A percentile compares a stretch with the other conserved stretches of the same genome.
phyloP scores from a whole-genome alignment of 306 rosid genomes.

The Rubus parviflorus region DNA sequence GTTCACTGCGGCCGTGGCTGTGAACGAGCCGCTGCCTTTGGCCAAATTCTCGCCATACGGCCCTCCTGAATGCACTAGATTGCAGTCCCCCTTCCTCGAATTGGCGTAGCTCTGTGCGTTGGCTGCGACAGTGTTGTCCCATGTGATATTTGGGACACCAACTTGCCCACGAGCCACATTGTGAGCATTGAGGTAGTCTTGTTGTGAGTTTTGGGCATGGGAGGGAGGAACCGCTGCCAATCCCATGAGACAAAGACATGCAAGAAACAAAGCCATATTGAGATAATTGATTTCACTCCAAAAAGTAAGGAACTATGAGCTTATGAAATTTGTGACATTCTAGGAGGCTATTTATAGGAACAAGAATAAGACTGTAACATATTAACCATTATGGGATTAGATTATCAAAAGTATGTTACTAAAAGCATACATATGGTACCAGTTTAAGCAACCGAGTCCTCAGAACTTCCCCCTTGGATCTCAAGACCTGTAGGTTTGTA shows the following conservation, averaged over 20 bases:
- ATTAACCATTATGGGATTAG: not conserved
- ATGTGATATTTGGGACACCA: not conserved
- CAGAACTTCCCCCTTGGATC: not conserved
- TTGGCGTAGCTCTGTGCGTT: not conserved
- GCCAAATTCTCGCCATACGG: slow-evolving; percentile 11
- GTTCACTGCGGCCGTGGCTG: slow-evolving; percentile 24
- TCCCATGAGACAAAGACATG: not conserved
- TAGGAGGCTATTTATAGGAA: not conserved
- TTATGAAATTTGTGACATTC: not conserved
- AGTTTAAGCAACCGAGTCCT: not conserved
- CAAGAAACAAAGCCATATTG: not conserved
- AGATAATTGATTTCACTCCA: not conserved
- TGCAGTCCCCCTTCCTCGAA: not conserved
- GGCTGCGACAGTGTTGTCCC: not conserved
- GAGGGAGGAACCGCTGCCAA: not conserved
- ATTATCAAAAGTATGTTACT: not conserved
- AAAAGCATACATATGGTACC: not conserved
- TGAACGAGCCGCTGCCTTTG: slow-evolving; percentile 15
- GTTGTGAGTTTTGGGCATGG: not conserved
- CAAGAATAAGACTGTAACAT: not conserved
- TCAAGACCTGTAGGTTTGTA: not conserved
- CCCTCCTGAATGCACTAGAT: slow-evolving; percentile 26
- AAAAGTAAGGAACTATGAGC: not conserved
- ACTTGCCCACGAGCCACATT: not conserved
- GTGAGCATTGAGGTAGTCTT: slow-evolving; percentile 2